Evolutionary conservation across 225 moss, liverwort and hornwort genomes (phyloP).

Genomic region (Takakia lepidozioides): DNA sequence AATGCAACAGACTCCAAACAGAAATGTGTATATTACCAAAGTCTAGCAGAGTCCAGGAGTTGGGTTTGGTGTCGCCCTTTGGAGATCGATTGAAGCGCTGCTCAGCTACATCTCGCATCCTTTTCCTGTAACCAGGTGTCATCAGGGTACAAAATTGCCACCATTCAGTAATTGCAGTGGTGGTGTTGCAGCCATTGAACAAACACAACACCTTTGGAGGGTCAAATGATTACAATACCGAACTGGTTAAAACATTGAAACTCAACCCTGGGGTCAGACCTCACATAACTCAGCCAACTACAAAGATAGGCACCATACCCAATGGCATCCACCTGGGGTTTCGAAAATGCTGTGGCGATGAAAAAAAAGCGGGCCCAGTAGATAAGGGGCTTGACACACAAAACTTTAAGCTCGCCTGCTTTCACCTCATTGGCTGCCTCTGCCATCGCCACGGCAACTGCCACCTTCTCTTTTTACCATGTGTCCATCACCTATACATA

Average conservation of each 20-base stretch:
- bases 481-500: too few species aligned
- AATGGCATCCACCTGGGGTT: conserved; percentile 88
- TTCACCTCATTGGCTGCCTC: conserved; percentile 87
- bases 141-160: too few species aligned
- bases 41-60: conserved; percentile 77
- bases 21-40: conserved; percentile 52
- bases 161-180: too few species aligned
- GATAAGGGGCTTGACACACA: conserved; percentile 85
- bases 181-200: too few species aligned
- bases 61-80: conserved; percentile 66
- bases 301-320: conserved; percentile 54
- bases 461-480: too few species aligned
- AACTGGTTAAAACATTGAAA: too few species aligned
- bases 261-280: too few species aligned
- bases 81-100: conserved; percentile 53
- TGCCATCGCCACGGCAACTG: conserved; percentile 84
- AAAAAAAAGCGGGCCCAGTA: conserved; percentile 96
- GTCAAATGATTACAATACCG: too few species aligned
- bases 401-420: conserved; percentile 74
- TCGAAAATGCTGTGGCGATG: conserved; percentile 76
- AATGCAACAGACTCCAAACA: too few species aligned
- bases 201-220: too few species aligned
- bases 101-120: conserved; percentile 64
- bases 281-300: too few species aligned
- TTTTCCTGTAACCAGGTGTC: conserved; percentile 60